Evolutionary conservation across 768 basidiomycete genomes (phyloP).

Genomic region (Kondoa subrosea): DNA sequence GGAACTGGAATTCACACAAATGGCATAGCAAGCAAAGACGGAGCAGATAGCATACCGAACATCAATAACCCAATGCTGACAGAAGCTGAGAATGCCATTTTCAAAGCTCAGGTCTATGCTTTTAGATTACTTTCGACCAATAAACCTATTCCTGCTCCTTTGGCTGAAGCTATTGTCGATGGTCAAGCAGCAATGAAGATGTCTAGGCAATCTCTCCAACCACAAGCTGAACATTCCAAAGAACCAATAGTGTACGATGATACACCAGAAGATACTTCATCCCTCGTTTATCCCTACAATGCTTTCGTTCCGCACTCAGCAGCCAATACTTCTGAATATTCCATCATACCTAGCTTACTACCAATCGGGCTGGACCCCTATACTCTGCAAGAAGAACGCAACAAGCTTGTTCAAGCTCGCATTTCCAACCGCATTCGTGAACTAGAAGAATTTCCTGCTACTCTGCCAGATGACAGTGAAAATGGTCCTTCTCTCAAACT

Average conservation of each 20-base stretch:
- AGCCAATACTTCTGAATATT: neutral
- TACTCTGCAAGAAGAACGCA: constrained; percentile 75
- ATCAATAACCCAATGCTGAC: neutral
- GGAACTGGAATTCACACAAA: neutral
- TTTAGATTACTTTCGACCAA: constrained; percentile 26
- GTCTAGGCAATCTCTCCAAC: neutral
- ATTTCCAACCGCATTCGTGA: constrained; percentile 76
- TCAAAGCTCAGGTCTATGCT: constrained; percentile 26
- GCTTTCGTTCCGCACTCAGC: neutral
- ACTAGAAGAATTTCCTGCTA: constrained; percentile 53
- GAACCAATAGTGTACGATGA: neutral
- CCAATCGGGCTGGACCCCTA: constrained; percentile 84
- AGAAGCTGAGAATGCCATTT: constrained; percentile 12
- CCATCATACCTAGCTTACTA: constrained; percentile 67
- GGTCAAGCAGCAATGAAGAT: constrained; percentile 19
- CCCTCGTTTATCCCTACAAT: constrained; percentile 6
- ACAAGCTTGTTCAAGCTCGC: constrained; percentile 74
- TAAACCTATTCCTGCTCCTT: constrained; percentile 22
- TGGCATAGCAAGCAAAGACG: neutral
- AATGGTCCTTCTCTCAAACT: constrained; percentile 41
- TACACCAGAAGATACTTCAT: neutral
- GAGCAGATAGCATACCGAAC: neutral
- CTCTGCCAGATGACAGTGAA: constrained; percentile 38
- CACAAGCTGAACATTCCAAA: neutral
- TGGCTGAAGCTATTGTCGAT: constrained; percentile 18